Evolutionary conservation across 805 yeast genomes (phyloP).

Genomic region (Candida khao-thaluensis): DNA sequence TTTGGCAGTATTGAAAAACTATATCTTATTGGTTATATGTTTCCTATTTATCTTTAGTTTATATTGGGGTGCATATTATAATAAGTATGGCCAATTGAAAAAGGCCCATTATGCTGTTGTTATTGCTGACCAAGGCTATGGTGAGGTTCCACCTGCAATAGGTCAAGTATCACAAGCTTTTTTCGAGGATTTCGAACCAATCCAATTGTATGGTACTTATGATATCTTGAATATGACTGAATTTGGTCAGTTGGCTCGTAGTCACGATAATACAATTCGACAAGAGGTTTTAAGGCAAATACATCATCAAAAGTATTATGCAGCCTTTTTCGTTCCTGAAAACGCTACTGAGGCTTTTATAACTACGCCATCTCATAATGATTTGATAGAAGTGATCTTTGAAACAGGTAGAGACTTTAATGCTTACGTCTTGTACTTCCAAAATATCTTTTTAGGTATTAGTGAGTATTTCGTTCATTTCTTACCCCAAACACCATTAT

Average conservation of each 20-base stretch:
- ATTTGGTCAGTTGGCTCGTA: conserved; percentile 19
- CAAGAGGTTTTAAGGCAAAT: conserved; percentile 28
- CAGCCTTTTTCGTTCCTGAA: conserved; percentile 27
- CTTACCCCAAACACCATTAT: conserved; percentile 21
- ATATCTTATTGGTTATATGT: conserved; percentile 17
- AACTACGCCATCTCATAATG: conserved; percentile 18
- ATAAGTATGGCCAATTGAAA: conserved; percentile 20
- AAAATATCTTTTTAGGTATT: conserved; percentile 13
- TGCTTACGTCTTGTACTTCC: conserved; percentile 25
- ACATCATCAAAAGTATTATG: conserved; percentile 32
- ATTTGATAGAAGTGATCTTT: conserved; percentile 25
- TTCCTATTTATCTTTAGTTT: conserved; percentile 25
- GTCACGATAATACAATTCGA: conserved; percentile 22
- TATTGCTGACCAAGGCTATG: conserved; percentile 24
- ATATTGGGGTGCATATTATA: conserved; percentile 34
- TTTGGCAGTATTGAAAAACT: not conserved
- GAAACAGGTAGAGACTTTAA: conserved; percentile 37
- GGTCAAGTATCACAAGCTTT: conserved; percentile 25
- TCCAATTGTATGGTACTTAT: conserved; percentile 24
- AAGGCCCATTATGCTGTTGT: conserved; percentile 26
- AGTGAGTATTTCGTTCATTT: conserved; percentile 14
- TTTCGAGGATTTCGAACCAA: conserved; percentile 20
- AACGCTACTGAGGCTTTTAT: conserved; percentile 28
- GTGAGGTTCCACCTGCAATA: conserved; percentile 19
- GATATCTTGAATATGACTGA: conserved; percentile 22